phyloP scores from a whole-genome alignment of 2,329 filamentous ascomycete genomes.

The Ophiocordyceps camponoti-leonardi region DNA sequence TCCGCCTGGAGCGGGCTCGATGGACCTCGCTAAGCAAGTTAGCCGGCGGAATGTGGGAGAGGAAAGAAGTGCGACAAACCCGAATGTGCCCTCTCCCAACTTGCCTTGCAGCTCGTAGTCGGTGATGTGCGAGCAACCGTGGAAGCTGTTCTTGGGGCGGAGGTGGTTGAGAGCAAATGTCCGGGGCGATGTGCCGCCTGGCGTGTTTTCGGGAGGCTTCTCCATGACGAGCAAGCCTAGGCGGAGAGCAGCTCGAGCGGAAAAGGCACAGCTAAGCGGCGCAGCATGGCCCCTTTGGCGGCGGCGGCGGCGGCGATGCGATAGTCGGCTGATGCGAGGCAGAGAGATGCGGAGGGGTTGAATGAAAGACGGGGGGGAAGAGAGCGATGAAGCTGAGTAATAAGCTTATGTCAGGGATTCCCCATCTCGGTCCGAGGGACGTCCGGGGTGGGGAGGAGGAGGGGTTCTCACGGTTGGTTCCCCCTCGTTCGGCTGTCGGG shows the following conservation, averaged over 20 bases:
- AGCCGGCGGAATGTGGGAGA: background rate
- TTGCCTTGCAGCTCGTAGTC: conserved; percentile 70
- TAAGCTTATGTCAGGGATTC: no score
- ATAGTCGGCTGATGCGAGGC: no score
- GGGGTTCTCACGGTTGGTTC: no score
- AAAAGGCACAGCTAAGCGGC: background rate
- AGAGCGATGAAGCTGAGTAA: no score
- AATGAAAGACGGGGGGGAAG: no score
- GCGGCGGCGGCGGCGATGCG: no score
- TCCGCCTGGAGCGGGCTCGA: conserved; percentile 64
- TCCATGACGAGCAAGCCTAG: conserved; percentile 11
- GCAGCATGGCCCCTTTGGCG: background rate
- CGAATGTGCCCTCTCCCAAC: conserved; percentile 90
- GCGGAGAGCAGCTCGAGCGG: no score
- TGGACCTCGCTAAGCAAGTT: conserved; percentile 57
- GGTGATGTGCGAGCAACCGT: conserved; percentile 67
- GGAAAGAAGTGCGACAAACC: conserved; percentile 30
- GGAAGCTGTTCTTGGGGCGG: conserved; percentile 45
- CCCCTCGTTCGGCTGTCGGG: no score
- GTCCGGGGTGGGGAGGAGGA: no score
- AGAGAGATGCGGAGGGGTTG: no score
- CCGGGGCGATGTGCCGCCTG: conserved; percentile 30
- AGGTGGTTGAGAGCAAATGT: conserved; percentile 39
- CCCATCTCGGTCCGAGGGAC: no score
- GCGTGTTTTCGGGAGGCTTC: conserved; percentile 11